Evolutionary conservation across 352 stramenopile species (phyloP), one percentile per base, ranked within the genome.

Genomic region (Phytophthora boehmeriae): DNA sequence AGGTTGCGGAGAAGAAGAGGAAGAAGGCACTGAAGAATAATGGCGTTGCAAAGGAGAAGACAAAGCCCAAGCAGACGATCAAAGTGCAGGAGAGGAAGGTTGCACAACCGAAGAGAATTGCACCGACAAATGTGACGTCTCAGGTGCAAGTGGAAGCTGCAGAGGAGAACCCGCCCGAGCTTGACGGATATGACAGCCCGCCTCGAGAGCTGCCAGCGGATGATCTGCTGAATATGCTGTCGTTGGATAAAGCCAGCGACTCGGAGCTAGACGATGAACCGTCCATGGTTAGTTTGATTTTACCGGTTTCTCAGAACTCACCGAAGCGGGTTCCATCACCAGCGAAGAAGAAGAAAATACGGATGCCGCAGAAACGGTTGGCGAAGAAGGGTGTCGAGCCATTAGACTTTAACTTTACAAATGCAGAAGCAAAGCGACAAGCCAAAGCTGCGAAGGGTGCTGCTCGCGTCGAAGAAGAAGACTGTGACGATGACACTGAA

Each of bases 181-280:
- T 64, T 30, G 55, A 36, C 25, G 51, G 49, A 19, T 59, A 68
- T 52, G 58, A 66, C 4, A 75, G 57, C 17, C 44, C 54, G 10
- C 52, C 57, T 4, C 66, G 63, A 1, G 68, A 66, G 13, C 59
- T 77, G 13, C 66, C 66, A 0, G 73, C 78, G 8, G 71, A 86
- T 28, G 82, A 83, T 17, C 51, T 92, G 30, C 55, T 88, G 25
- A 60, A 78, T 13, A 76, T 92, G 59, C 66, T 91, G 30, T 77
- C 78, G 19, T 61, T 82, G 42, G 71, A 88, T 28, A 80, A 78
- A 32, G 65, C 57, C 14, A 92, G 83, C 47, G 82, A 92, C 38
- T 80, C 78, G 14, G 82, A 91, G 50, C 53, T 70, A 48, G 72
- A 75, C 36, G 72, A 78, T 11, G 74, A 73, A 30, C 63, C 71